These are phyloP conservation scores for Russula lepida DNA, from an alignment of 768 basidiomycete species.

Conservation along the genomic window DNA sequence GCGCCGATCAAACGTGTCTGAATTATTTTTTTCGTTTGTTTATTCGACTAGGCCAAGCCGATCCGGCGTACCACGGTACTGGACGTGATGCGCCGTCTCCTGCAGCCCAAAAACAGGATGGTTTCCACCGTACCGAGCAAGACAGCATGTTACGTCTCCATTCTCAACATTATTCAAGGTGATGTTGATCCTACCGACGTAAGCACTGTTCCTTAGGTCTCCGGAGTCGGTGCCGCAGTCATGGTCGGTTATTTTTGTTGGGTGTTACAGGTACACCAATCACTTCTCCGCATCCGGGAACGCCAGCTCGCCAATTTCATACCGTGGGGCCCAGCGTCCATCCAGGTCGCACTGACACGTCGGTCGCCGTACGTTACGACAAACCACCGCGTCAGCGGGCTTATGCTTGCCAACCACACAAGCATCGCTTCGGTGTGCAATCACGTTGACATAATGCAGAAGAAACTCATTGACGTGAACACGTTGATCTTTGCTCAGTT, in stretches of 20 bases:
- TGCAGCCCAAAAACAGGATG: conserved; percentile 98
- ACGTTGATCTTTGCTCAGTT: conserved; percentile 39
- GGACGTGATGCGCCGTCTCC: conserved; percentile 94
- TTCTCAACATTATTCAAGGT: conserved; percentile 96
- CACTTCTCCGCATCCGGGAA: conserved; percentile 91
- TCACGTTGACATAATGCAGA: background rate
- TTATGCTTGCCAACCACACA: conserved; percentile 99
- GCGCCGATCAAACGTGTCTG: background rate
- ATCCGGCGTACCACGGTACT: conserved; percentile 94
- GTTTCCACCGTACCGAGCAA: conserved; percentile 90
- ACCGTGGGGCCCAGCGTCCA: conserved; percentile 98
- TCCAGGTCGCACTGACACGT: conserved; percentile 92
- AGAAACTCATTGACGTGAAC: background rate
- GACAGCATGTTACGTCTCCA: conserved; percentile 93
- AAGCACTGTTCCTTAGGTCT: conserved; percentile 23
- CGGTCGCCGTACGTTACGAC: conserved; percentile 82
- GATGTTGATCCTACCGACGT: conserved; percentile 98
- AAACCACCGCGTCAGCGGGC: conserved; percentile 90
- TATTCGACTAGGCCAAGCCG: conserved; percentile 67
- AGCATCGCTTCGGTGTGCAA: conserved; percentile 83
- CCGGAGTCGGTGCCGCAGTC: background rate
- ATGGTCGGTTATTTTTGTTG: too few relatives aligned
- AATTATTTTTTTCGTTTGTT: background rate
- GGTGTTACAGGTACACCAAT: conserved; percentile 82
- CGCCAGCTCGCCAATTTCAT: conserved; percentile 96